Percentiles rank a stretch among this genome's conserved stretches.
phyloP scores from a whole-genome alignment of 768 basidiomycete genomes.

The Amanita rimosa region DNA sequence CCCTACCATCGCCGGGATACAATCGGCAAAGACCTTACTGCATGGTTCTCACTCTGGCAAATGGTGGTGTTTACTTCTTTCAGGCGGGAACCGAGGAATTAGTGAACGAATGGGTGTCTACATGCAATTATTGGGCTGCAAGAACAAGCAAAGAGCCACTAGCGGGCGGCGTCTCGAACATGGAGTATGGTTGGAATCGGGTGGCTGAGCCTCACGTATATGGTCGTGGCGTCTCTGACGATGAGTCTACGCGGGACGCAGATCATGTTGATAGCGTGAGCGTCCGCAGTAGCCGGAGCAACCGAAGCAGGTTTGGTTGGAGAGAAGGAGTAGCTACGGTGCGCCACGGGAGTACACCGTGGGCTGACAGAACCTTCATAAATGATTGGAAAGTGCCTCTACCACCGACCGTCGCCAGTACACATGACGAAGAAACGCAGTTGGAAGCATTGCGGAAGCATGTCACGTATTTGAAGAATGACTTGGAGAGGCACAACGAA shows the following conservation, averaged over 20 bases:
- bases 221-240: constrained; percentile 46
- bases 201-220: constrained; percentile 43
- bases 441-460: constrained; percentile 84
- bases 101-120: constrained; percentile 98
- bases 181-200: constrained; percentile 98
- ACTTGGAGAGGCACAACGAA: constrained; percentile 76
- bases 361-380: constrained; percentile 65
- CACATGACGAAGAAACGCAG: constrained; percentile 88
- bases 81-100: constrained; percentile 98
- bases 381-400: constrained; percentile 94
- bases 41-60: constrained; percentile 85
- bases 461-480: constrained; percentile 60
- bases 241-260: constrained; percentile 33
- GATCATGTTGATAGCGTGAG: constrained; percentile 58
- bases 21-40: constrained; percentile 85
- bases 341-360: constrained; percentile 58
- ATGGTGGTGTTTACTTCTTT: constrained; percentile 93
- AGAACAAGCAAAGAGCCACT: constrained; percentile 92
- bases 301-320: constrained; percentile 64
- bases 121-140: constrained; percentile 99
- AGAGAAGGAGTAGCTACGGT: constrained; percentile 57
- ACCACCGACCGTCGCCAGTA: constrained; percentile 73
- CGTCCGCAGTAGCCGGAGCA: constrained; percentile 65
- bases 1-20: constrained; percentile 87
- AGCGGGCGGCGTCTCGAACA: constrained; percentile 93